These are phyloP conservation scores for Ulvella scutata DNA, from an alignment of 139 green algal genomes.

Conservation along the genomic window DNA sequence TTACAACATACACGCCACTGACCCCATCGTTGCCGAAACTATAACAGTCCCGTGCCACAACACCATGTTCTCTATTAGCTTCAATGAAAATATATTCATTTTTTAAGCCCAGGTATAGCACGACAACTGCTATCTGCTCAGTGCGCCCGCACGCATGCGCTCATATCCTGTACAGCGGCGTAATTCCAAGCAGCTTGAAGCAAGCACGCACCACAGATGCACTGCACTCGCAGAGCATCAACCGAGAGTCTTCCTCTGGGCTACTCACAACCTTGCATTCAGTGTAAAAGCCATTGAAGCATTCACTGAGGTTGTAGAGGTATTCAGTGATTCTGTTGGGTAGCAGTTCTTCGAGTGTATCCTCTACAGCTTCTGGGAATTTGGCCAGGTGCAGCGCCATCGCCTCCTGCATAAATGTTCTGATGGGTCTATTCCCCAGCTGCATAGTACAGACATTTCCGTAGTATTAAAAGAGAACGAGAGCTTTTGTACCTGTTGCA, in stretches of 20 bases:
- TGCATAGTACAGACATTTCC: too few relatives aligned
- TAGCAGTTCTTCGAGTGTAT: conserved; percentile 58
- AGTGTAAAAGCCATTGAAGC: conserved; percentile 90
- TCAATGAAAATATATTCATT: too few relatives aligned
- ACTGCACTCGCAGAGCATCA: conserved; percentile 80
- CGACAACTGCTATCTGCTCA: too few relatives aligned
- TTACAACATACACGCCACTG: too few relatives aligned
- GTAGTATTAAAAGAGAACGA: too few relatives aligned
- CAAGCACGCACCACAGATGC: conserved; percentile 79
- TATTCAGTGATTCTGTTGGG: conserved; percentile 89
- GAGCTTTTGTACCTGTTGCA: conserved; percentile 33
- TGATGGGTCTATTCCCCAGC: too few relatives aligned
- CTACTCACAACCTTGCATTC: conserved; percentile 85
- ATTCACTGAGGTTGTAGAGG: conserved; percentile 73
- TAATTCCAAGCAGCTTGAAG: conserved; percentile 89
- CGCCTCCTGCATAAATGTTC: too few relatives aligned
- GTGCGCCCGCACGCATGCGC: too few relatives aligned
- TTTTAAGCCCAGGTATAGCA: too few relatives aligned
- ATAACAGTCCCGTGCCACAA: too few relatives aligned
- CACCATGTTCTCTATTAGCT: too few relatives aligned
- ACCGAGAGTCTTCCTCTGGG: conserved; percentile 57
- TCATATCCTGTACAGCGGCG: conserved; percentile 79
- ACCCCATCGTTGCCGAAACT: too few relatives aligned
- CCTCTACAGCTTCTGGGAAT: conserved; percentile 72
- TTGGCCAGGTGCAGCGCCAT: conserved; percentile 51